Evolutionary conservation across 768 basidiomycete genomes (phyloP), one percentile per base, ranked within the genome.

Genomic region (Harrya chromipes): DNA sequence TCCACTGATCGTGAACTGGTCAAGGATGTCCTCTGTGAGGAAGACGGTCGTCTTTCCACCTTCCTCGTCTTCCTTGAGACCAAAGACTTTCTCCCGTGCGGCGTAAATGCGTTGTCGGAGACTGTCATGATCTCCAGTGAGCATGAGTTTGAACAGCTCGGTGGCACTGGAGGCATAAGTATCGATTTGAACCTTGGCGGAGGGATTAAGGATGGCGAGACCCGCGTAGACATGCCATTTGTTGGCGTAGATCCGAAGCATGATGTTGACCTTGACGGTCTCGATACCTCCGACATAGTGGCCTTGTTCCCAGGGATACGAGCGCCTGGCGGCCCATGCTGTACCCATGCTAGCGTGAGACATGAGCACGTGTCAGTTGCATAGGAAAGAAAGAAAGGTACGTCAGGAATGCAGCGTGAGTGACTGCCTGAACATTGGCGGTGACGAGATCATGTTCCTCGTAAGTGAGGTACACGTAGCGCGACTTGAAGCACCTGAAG

Each of bases 151-250:
- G 78, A 93, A 98, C 24, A 98, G 76, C 49, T 92, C 93, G 3
- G 88, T 89, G 8, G 84, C 82, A 60, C 85, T 87, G 50, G 81
- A 79, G 4, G 95, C 85, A 64, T 85, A 99, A 57, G 95, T 92
- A 58, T 97, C 79, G 56, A 99, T 97, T 65, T 97, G 95, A 1
- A 77, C 67, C 36, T 81, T 80, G 0, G 97, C 97, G 11, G 79
- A 84, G 5, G 97, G 95, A 69, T 99, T 98, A 54, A 99, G 80
- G 65, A 98, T 91, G 1, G 95, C 95, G n/a, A 99, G 81, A 2
- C 97, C 95, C 13, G 95, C 95, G 66, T 99, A 99, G 63, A 99
- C 95, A 70, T 99, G 95, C 94, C 94, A 99, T 53, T 93, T 87
- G 68, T 94, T 97, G 38, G 91, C 81, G 70, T 97, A 99, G 61